Percentiles rank a stretch among this genome's conserved stretches.
phyloP scores from a whole-genome alignment of 148 eudicot species.

The Rhododendron kiyosumense region DNA sequence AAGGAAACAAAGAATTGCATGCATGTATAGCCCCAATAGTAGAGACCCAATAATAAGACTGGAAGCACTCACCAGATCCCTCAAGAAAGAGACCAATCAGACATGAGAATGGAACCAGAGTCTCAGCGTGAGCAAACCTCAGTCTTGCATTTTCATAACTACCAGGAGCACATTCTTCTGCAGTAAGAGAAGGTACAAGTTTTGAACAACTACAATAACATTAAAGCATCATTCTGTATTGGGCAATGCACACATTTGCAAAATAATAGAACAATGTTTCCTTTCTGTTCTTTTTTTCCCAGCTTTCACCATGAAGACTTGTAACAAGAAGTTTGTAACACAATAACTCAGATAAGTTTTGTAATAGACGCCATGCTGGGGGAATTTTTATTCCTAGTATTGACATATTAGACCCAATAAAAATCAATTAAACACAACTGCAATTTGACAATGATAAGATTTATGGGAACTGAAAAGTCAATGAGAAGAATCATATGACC shows the following conservation, averaged over 20 bases:
- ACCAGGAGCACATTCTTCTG: slow-evolving; percentile 69
- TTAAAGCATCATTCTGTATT: background rate
- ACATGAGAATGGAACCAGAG: slow-evolving; percentile 94
- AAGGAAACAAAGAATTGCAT: background rate
- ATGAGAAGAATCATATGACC: background rate
- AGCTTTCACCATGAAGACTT: background rate
- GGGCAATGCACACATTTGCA: background rate
- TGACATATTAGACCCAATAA: background rate
- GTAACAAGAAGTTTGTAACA: background rate
- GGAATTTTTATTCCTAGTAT: background rate
- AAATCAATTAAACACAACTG: background rate
- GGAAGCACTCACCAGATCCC: slow-evolving; percentile 65
- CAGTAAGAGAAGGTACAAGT: slow-evolving; percentile 12
- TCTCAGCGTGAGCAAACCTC: slow-evolving; percentile 97
- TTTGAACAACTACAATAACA: background rate
- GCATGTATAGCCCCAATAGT: background rate
- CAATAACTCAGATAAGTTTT: background rate
- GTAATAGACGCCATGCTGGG: background rate
- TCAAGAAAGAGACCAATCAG: slow-evolving; percentile 89
- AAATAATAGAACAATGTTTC: background rate
- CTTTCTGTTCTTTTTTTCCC: background rate
- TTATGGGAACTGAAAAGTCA: background rate
- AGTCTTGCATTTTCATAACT: slow-evolving; percentile 86
- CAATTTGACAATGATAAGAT: background rate
- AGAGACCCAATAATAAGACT: background rate